Evolutionary conservation across 1,139 yeast genomes (phyloP).

Genomic region (Tardiomyces depauwii): DNA sequence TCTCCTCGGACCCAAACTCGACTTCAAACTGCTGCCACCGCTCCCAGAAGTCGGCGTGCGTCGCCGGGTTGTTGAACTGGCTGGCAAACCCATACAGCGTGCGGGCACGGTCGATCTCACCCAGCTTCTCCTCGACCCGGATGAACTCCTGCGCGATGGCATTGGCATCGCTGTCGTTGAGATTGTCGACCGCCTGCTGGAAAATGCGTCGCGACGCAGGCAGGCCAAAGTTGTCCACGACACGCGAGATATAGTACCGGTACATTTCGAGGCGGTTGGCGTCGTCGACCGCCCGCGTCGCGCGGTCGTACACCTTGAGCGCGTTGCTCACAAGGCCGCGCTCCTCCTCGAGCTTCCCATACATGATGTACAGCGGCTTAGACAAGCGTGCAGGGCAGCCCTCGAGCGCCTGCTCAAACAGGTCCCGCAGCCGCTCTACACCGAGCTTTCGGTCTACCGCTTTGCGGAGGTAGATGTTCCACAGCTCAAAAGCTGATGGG

Average conservation of each 20-base stretch:
- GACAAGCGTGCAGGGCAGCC: conserved; percentile 39
- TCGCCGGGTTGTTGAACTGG: conserved; percentile 34
- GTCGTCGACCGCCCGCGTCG: conserved; percentile 27
- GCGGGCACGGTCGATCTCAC: conserved; percentile 49
- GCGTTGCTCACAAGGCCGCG: conserved; percentile 36
- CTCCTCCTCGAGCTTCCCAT: conserved; percentile 51
- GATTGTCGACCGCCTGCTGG: conserved; percentile 32
- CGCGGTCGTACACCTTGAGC: conserved; percentile 34
- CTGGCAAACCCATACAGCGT: conserved; percentile 41
- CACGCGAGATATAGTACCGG: conserved; percentile 24
- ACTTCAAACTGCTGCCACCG: conserved; percentile 70
- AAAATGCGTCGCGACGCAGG: conserved; percentile 30
- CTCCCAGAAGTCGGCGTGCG: conserved; percentile 36
- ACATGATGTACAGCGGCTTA: conserved; percentile 41
- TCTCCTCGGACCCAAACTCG: conserved; percentile 54
- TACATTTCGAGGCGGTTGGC: conserved; percentile 27
- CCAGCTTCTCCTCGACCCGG: conserved; percentile 36
- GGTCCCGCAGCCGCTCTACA: conserved; percentile 57
- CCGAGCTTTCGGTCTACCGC: conserved; percentile 30
- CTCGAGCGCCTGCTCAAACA: conserved; percentile 54
- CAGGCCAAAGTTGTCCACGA: conserved; percentile 26
- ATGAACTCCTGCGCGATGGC: conserved; percentile 32
- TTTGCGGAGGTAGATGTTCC: conserved; percentile 57
- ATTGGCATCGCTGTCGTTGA: conserved; percentile 28
- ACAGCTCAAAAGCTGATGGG: conserved; percentile 56